Evolutionary conservation across 192 early-diverging fungal genomes (phyloP).

Genomic region (Entrophospora sp.): DNA sequence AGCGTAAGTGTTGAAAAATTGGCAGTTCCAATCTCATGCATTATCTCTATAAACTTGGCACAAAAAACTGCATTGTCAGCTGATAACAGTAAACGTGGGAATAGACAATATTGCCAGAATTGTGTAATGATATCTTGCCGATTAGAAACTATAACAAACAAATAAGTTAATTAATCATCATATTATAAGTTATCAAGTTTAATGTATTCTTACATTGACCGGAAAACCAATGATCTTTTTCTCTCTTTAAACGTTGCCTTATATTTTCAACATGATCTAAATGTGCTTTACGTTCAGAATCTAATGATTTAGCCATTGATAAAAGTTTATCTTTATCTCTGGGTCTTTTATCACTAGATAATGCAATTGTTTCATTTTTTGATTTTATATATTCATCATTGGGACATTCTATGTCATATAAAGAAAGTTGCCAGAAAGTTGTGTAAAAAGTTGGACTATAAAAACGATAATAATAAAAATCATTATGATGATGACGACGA

Average conservation of each 20-base stretch:
- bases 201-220: too few relatives aligned
- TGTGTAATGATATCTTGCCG: conserved; percentile 33
- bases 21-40: conserved; percentile 60
- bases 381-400: conserved; percentile 43
- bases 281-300: conserved; percentile 20
- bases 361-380: neutral
- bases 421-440: conserved; percentile 68
- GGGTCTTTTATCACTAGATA: conserved; percentile 35
- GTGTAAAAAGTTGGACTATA: conserved; percentile 62
- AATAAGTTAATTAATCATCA: too few relatives aligned
- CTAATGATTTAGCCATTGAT: neutral
- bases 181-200: too few relatives aligned
- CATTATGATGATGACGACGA: too few relatives aligned
- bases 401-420: conserved; percentile 70
- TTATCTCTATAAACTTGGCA: conserved; percentile 59
- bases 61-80: conserved; percentile 64
- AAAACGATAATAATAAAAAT: too few relatives aligned
- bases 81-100: conserved; percentile 57
- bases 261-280: conserved; percentile 18
- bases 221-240: conserved; percentile 42
- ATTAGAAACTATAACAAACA: too few relatives aligned
- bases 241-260: conserved; percentile 29
- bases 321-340: conserved; percentile 18
- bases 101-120: conserved; percentile 65
- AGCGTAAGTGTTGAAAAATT: conserved; percentile 65